Conservation (phyloP, 2,329 filamentous ascomycete genomes). For the Penicillium sp. region DNA sequence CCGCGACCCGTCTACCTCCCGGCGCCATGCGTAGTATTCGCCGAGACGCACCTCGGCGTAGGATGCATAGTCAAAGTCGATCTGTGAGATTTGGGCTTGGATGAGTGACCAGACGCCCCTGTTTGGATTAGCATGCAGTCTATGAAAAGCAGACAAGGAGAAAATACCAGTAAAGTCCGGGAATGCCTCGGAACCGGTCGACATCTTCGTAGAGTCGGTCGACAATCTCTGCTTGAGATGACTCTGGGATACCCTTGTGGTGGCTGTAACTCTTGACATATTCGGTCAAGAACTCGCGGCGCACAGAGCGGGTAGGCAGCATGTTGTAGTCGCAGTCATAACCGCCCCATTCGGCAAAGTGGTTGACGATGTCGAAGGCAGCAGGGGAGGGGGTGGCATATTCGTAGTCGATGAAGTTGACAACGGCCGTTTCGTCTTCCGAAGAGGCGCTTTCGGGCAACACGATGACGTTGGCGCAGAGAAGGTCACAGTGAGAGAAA, state of each 20-base stretch:
- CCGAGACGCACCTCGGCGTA: slow-evolving; percentile 80
- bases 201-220: slow-evolving; percentile 68
- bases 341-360: slow-evolving; percentile 96
- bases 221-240: slow-evolving; percentile 53
- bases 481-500: slow-evolving; percentile 88
- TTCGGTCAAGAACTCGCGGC: slow-evolving; percentile 70
- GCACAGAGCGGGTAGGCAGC: slow-evolving; percentile 67
- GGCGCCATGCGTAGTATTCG: slow-evolving; percentile 90
- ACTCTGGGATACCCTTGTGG: slow-evolving; percentile 32
- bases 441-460: slow-evolving; percentile 40
- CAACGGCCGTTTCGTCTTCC: slow-evolving; percentile 42
- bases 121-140: no score
- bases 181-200: slow-evolving; percentile 76
- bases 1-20: slow-evolving; percentile 58
- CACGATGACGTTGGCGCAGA: slow-evolving; percentile 94
- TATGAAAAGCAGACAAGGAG: no score
- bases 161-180: slow-evolving; percentile 63
- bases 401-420: slow-evolving; percentile 95
- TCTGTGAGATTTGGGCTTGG: slow-evolving; percentile 85
- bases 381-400: slow-evolving; percentile 90
- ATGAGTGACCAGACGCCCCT: slow-evolving; percentile 96
- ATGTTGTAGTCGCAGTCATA: slow-evolving; percentile 87
- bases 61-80: slow-evolving; percentile 89
- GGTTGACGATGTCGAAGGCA: slow-evolving; percentile 93
- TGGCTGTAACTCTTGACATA: slow-evolving; percentile 69